These are phyloP conservation scores for Huntiella bhutanensis DNA, from an alignment of 2,329 filamentous ascomycete species.

Conservation along the genomic window DNA sequence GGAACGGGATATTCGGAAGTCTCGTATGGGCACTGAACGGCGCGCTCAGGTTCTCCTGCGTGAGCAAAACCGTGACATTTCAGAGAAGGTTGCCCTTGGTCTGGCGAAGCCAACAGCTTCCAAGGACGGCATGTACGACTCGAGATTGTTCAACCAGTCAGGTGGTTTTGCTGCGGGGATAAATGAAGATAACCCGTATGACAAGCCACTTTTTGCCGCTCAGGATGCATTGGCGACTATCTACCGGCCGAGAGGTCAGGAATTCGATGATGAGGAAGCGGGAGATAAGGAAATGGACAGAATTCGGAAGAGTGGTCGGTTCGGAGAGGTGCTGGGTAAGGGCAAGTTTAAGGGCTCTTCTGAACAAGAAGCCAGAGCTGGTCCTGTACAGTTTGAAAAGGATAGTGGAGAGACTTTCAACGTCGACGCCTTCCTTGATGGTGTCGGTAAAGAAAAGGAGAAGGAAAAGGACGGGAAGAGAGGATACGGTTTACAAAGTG, in stretches of 20 bases:
- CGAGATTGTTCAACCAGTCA: slow-evolving; percentile 80
- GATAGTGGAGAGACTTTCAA: slow-evolving; percentile 75
- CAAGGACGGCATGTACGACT: slow-evolving; percentile 93
- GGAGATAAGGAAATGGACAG: slow-evolving; percentile 71
- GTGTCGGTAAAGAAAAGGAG: slow-evolving; percentile 41
- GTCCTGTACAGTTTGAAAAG: slow-evolving; percentile 92
- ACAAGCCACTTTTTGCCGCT: slow-evolving; percentile 90
- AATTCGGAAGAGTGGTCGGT: slow-evolving; percentile 70
- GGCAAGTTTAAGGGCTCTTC: slow-evolving; percentile 81
- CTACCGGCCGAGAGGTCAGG: slow-evolving; percentile 64
- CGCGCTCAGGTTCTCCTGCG: slow-evolving; percentile 82
- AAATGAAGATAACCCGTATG: slow-evolving; percentile 95
- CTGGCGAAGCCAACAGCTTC: slow-evolving; percentile 86
- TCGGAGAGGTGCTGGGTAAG: slow-evolving; percentile 67
- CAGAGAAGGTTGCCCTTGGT: slow-evolving; percentile 87
- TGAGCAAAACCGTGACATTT: slow-evolving; percentile 92
- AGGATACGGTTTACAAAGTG: slow-evolving; percentile 57
- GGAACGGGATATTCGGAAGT: slow-evolving; percentile 78
- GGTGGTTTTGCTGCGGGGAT: slow-evolving; percentile 81
- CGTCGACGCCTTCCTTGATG: slow-evolving; percentile 72
- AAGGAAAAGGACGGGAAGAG: slow-evolving; percentile 49
- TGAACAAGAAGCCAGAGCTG: slow-evolving; percentile 68
- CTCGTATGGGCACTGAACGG: slow-evolving; percentile 85
- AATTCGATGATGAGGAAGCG: slow-evolving; percentile 51
- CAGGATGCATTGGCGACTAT: slow-evolving; percentile 91